Percentiles rank a stretch among this genome's conserved stretches.
Conservation (phyloP, 257 asterid species). For the Hygrophila difformis region DNA sequence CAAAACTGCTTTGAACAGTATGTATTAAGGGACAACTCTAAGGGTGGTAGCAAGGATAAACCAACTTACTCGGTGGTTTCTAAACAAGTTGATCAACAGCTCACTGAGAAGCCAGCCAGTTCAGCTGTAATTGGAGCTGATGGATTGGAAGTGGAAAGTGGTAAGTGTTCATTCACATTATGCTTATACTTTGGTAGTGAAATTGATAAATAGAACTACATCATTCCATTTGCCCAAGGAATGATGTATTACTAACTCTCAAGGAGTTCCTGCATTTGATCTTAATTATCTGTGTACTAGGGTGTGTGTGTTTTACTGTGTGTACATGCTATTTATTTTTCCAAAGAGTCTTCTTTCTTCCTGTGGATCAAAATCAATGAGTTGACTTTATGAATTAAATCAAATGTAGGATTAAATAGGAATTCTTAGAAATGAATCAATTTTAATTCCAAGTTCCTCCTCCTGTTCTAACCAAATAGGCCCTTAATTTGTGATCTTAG, state of each 20-base stretch:
- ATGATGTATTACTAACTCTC: no score
- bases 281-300: no score
- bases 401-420: no score
- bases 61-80: constrained; percentile 33
- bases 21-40: constrained; percentile 51
- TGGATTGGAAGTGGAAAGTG: constrained; percentile 40
- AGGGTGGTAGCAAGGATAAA: constrained; percentile 50
- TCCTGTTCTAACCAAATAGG: neutral
- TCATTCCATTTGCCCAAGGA: no score
- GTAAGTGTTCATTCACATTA: constrained; percentile 23
- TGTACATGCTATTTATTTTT: no score
- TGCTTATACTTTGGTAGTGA: neutral
- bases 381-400: no score
- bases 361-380: no score
- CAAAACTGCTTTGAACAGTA: constrained; percentile 40
- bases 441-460: no score
- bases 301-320: no score
- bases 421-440: no score
- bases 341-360: no score
- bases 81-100: constrained; percentile 44
- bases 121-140: constrained; percentile 28
- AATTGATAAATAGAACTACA: neutral
- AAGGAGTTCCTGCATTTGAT: no score
- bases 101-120: constrained; percentile 33
- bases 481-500: neutral